Percentiles rank a stretch among this genome's conserved stretches.
phyloP scores from a whole-genome alignment of 306 rosid species.

The Fragaria ananassa region DNA sequence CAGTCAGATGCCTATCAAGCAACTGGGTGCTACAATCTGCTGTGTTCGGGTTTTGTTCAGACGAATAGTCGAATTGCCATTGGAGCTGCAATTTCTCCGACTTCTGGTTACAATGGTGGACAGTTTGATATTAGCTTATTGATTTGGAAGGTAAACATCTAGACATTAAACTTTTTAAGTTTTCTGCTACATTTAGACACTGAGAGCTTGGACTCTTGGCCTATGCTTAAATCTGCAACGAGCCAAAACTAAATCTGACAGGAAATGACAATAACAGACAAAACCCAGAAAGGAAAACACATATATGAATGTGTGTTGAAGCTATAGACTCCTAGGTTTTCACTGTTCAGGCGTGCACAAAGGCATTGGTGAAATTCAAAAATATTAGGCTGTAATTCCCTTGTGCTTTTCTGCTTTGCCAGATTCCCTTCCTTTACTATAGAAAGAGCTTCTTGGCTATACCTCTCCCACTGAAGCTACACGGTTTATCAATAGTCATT shows the following conservation, averaged over 20 bases:
- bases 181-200: neutral
- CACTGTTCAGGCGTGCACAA: conserved; percentile 13
- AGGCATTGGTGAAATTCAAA: conserved; percentile 17
- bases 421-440: conserved; percentile 59
- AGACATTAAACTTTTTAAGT: no score
- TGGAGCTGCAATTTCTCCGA: conserved; percentile 97
- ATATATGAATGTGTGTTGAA: neutral
- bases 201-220: neutral
- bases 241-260: neutral
- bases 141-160: conserved; percentile 81
- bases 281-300: conserved; percentile 8
- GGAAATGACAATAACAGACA: neutral
- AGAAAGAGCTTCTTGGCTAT: conserved; percentile 30
- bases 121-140: conserved; percentile 85
- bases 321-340: neutral
- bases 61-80: conserved; percentile 80
- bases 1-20: conserved; percentile 98
- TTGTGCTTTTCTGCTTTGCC: conserved; percentile 41
- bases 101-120: conserved; percentile 69
- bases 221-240: neutral
- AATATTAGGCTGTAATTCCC: conserved; percentile 37
- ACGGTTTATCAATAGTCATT: neutral
- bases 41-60: conserved; percentile 94
- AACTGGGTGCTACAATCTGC: conserved; percentile 88
- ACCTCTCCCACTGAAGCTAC: neutral